Evolutionary conservation across 257 asterid genomes (phyloP).

Genomic region (Vinca minor): DNA sequence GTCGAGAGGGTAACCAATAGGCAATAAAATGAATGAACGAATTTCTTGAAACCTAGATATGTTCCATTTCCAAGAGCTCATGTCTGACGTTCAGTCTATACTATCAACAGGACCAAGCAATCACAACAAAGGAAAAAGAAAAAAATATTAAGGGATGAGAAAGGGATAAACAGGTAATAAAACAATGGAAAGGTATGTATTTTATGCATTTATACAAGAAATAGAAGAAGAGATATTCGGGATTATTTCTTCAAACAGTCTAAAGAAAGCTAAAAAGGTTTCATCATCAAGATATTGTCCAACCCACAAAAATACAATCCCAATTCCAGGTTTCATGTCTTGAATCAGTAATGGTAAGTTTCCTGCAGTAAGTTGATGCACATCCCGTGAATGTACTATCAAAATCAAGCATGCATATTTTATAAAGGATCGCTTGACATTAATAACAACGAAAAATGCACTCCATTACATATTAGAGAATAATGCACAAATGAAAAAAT

Average conservation of each 20-base stretch:
- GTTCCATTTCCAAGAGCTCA: conserved; percentile 35
- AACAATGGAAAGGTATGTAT: conserved; percentile 29
- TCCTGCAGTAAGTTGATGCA: conserved; percentile 93
- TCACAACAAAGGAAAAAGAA: conserved; percentile 33
- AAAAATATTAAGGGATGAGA: conserved; percentile 37
- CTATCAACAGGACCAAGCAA: conserved; percentile 46
- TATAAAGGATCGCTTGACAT: conserved; percentile 30
- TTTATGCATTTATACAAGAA: conserved; percentile 38
- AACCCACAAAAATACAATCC: conserved; percentile 40
- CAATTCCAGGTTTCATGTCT: conserved; percentile 64
- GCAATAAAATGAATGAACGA: conserved; percentile 53
- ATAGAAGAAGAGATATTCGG: conserved; percentile 31
- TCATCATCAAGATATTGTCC: conserved; percentile 45
- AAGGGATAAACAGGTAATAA: conserved; percentile 35
- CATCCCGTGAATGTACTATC: conserved; percentile 49
- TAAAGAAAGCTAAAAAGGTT: conserved; percentile 35
- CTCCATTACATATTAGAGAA: background rate
- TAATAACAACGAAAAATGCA: conserved; percentile 10
- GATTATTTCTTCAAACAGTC: conserved; percentile 27
- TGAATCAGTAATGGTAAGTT: conserved; percentile 53
- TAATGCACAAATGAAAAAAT: background rate
- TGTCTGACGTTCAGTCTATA: conserved; percentile 41
- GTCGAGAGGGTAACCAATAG: conserved; percentile 52
- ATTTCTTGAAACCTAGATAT: conserved; percentile 41
- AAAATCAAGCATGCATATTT: conserved; percentile 24